phyloP scores from a whole-genome alignment of 2,329 filamentous ascomycete species.

The Alternaria brassicae region DNA sequence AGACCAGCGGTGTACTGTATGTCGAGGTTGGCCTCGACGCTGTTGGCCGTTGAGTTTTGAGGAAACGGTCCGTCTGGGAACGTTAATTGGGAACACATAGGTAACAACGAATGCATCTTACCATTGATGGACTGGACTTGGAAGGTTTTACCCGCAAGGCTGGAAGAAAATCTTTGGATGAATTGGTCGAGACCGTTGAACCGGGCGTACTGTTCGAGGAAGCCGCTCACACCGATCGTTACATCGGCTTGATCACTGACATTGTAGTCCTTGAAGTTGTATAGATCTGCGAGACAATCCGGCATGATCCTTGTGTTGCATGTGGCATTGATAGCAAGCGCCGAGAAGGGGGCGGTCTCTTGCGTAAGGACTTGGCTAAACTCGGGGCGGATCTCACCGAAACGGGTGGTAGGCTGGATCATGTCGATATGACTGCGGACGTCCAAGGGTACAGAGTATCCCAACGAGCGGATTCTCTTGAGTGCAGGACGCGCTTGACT shows the following conservation, averaged over 20 bases:
- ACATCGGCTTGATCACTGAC: conserved; percentile 47
- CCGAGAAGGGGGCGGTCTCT: conserved; percentile 29
- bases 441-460: conserved; percentile 67
- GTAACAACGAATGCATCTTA: conserved; percentile 25
- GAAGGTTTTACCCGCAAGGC: conserved; percentile 54
- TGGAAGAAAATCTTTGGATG: conserved; percentile 49
- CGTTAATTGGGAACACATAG: conserved; percentile 3
- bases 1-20: conserved; percentile 58
- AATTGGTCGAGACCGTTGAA: conserved; percentile 57
- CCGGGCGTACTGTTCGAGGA: conserved; percentile 58
- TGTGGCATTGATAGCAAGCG: conserved; percentile 40
- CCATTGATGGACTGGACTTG: conserved; percentile 54
- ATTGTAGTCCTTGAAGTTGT: conserved; percentile 53
- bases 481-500: conserved; percentile 52
- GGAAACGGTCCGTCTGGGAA: conserved; percentile 37
- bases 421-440: conserved; percentile 65
- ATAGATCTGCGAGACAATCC: conserved; percentile 56
- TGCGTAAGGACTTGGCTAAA: conserved; percentile 45
- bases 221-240: conserved; percentile 56
- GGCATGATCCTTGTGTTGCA: conserved; percentile 57
- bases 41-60: conserved; percentile 48
- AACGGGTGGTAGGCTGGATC: conserved; percentile 71
- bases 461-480: conserved; percentile 61
- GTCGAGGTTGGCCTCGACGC: conserved; percentile 60
- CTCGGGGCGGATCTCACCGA: conserved; percentile 60